Base-by-base conservation (phyloP, 371 early-diverging fungal genomes). In the Basidiobolus heterosporus region DNA sequence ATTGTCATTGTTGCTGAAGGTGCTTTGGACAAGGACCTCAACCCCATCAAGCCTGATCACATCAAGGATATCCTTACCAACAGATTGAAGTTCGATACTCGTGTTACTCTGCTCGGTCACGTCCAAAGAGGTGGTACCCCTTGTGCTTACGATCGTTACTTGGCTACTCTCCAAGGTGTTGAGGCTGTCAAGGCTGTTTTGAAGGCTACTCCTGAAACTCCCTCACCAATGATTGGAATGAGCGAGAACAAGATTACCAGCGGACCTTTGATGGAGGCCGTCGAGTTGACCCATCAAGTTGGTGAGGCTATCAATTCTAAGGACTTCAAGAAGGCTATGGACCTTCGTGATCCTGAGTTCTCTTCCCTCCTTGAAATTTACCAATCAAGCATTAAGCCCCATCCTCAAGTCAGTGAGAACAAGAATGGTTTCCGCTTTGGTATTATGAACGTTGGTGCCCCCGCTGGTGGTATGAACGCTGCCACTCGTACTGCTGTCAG, bases 111-210 rank as follows among this genome's bases (percentile, higher is more conserved):
- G 21, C 66, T 99, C 30, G 99, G 99, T 13, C 99, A 99, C 57
- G 86, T 97, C 13, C 99, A 99, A 69, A 80, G 99, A 45, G 99
- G 99, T 51, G 99, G 99, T 14, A 70, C 81, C 1, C 97, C 99
- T 16, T 81, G 85, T 50, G 86, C 88, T 19, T 85, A 72, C 60
- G 99, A 99, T 65, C 82, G 98, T 50, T 84, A 88, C 54, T 62
- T 94, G 55, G 67, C 91, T 2, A 96, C 98, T 1, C 73, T 89
- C 45, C 91, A 94, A 59, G 88, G 94, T 36, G 83, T 88, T 13
- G 91, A 87, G 60, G 98, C 98, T 22, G 89, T 96, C n/a, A 86
- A 98, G 53, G 90, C 90, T 2, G 87, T 89, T n/a, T 61, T 88
- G 50, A 70, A 73, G 30, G 72, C 88, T n/a, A 86, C 73, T 11